A percentile compares a stretch with the other conserved stretches of the same genome.
These are phyloP conservation scores for Annulohypoxylon bovei DNA, from an alignment of 495 filamentous ascomycete genomes.

Conservation along the genomic window DNA sequence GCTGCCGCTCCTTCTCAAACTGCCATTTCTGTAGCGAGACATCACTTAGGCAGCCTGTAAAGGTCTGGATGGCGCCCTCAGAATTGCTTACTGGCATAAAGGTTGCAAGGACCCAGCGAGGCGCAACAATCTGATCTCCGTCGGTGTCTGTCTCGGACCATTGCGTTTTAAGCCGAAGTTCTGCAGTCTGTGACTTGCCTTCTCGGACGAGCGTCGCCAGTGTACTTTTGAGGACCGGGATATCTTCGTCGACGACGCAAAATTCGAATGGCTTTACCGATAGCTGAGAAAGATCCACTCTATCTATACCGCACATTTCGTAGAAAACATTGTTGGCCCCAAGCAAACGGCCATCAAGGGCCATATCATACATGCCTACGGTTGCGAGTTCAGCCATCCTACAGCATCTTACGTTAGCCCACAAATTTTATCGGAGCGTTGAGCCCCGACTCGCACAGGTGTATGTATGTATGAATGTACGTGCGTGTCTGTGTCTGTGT, in stretches of 20 bases:
- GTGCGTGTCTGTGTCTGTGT: neutral
- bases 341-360: constrained; percentile 53
- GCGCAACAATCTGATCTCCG: constrained; percentile 61
- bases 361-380: constrained; percentile 60
- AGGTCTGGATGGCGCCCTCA: constrained; percentile 67
- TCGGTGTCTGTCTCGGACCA: constrained; percentile 67
- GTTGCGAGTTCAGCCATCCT: constrained; percentile 58
- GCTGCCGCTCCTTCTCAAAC: constrained; percentile 68
- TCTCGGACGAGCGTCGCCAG: constrained; percentile 67
- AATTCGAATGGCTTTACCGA: constrained; percentile 51
- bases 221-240: constrained; percentile 56
- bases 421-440: neutral
- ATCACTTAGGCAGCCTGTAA: constrained; percentile 71
- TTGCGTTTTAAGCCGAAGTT: constrained; percentile 72
- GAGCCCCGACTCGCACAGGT: too few species aligned
- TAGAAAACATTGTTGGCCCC: constrained; percentile 58
- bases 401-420: constrained; percentile 7
- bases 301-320: constrained; percentile 70
- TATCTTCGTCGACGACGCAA: constrained; percentile 68
- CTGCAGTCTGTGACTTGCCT: constrained; percentile 65
- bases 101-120: constrained; percentile 71
- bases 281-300: constrained; percentile 46
- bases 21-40: constrained; percentile 69
- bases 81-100: constrained; percentile 72
- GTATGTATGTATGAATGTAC: neutral